phyloP scores from a whole-genome alignment of 1,284 basidiomycete genomes.

The Marasmius oreades region DNA sequence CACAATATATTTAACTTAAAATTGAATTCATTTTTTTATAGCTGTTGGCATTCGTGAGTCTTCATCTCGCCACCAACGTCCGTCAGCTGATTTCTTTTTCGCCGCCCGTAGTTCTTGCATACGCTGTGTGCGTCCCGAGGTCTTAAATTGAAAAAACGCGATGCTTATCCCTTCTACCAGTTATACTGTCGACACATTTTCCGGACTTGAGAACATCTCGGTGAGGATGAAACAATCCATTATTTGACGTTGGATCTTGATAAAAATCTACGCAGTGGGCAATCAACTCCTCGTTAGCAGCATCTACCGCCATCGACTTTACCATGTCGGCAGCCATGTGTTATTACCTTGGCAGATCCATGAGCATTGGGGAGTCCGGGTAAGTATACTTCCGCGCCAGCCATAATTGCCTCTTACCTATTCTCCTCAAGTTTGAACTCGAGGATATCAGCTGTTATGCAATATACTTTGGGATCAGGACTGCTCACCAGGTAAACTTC shows the following conservation, averaged over 20 bases:
- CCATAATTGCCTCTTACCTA: neutral
- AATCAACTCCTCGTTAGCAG: conserved; percentile 36
- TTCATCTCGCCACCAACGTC: no score
- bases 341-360: neutral
- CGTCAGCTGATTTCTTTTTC: neutral
- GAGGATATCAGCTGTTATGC: conserved; percentile 16
- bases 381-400: neutral
- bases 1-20: no score
- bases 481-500: neutral
- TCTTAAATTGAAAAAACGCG: neutral
- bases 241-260: neutral
- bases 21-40: no score
- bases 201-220: conserved; percentile 30
- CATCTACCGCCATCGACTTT: conserved; percentile 42
- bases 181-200: conserved; percentile 28
- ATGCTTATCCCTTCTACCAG: conserved; percentile 15
- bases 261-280: conserved; percentile 30
- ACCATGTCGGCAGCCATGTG: conserved; percentile 44
- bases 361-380: no score
- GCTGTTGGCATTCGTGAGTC: no score
- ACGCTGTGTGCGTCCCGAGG: conserved; percentile 25
- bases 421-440: conserved; percentile 13
- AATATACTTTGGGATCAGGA: conserved; percentile 27
- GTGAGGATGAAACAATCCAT: conserved; percentile 26
- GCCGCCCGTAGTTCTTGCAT: conserved; percentile 22